Evolutionary conservation across 179 eudicot genomes (phyloP), one percentile per base, ranked within the genome.

Genomic region (Silene vulgaris): DNA sequence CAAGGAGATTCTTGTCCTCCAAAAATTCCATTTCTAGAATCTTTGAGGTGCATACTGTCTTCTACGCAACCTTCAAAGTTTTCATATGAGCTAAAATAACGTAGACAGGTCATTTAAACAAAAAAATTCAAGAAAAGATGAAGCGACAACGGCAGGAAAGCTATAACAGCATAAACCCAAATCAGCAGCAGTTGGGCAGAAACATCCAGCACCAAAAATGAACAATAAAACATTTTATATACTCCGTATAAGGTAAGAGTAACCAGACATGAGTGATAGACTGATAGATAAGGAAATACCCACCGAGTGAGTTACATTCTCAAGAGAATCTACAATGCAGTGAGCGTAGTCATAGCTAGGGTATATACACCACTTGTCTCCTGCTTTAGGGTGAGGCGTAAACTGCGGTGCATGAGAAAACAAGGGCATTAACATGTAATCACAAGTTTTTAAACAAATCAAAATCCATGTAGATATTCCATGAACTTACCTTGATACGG

Each of bases 341-440:
- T 95, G 99, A 54, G 97, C 86, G 74, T 80, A 92, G 81, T 95
- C 99, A 75, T 95, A 95, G 83, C 97, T 95, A 64, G 97, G 99
- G 77, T 94, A 94, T 72, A 94, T 89, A 75, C 97, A 95, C 99
- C 97, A 92, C 80, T 86, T 90, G 78, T 95, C 97, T 82, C 97
- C 99, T 8, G 97, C 97, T 76, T 92, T 96, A 68, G 99, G 99
- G 84, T 95, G 99, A 80, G 93, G 89, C 9, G 99, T 86, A 74
- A 90, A 95, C 99, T 95, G 93, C 73, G 77, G 77, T 3, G 72
- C 75, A 64, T 8, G 67, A 59, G 52, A 37, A 79, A 66, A 75
- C n/a, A 26, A 9, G 74, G 23, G 72, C 75, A 57, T 50, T n/a
- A 73, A 45, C 17, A n/a, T 45, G 57, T 14, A 73, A 21, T 50